Conservation (phyloP, 441 rosid genomes). For the Heliophila coronopifolia region DNA sequence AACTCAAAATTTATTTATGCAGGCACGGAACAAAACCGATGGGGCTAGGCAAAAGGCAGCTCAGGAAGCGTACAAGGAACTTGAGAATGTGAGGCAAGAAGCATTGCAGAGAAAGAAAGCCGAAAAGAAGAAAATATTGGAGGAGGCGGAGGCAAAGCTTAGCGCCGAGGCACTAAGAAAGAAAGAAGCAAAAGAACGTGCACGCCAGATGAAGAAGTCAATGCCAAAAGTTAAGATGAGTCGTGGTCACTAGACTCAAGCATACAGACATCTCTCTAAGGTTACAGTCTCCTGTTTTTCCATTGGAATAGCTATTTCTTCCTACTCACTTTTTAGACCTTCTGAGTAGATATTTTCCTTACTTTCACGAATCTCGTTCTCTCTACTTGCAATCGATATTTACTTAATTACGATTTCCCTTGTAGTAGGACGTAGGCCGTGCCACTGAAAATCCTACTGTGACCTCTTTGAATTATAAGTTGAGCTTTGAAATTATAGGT, state of each 20-base stretch:
- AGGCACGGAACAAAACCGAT: conserved; percentile 87
- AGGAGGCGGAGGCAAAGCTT: conserved; percentile 86
- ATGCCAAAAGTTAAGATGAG: conserved; percentile 88
- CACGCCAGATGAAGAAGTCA: conserved; percentile 80
- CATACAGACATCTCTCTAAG: conserved; percentile 9
- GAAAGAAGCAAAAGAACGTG: conserved; percentile 78
- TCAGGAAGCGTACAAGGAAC: conserved; percentile 83
- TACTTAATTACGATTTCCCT: not conserved
- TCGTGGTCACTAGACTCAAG: conserved; percentile 45
- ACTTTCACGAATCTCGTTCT: conserved; percentile 3
- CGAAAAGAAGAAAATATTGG: conserved; percentile 67
- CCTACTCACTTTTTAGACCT: conserved; percentile 1
- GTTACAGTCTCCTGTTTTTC: conserved; percentile 7
- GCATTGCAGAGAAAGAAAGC: conserved; percentile 83
- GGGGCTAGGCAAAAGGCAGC: conserved; percentile 72
- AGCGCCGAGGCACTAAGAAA: conserved; percentile 73
- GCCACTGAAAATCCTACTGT: not conserved
- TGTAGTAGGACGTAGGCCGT: conserved; percentile 15
- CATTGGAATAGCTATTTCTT: conserved; percentile 13
- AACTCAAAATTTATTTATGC: not conserved
- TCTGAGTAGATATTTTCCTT: conserved; percentile 6
- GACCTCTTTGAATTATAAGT: conserved; percentile 5
- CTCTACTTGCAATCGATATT: conserved; percentile 3
- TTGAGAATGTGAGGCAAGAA: conserved; percentile 80
- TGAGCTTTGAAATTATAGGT: conserved; percentile 1